Evolutionary conservation across 2,329 filamentous ascomycete genomes (phyloP).

Genomic region (Septoria petroselini): DNA sequence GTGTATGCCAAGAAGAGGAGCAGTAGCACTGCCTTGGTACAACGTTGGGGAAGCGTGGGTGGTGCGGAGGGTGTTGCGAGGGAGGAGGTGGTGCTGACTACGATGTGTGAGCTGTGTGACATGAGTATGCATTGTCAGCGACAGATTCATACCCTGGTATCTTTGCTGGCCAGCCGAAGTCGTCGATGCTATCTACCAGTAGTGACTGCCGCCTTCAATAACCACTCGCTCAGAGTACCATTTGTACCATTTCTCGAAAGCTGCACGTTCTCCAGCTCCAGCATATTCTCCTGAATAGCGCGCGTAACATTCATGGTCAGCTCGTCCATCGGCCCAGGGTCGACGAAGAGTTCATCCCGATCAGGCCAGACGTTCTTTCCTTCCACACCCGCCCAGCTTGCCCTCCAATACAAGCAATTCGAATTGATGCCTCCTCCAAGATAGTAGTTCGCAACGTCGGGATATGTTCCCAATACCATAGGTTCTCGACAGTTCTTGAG

Average conservation of each 20-base stretch:
- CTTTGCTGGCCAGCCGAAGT: no score
- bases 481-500: neutral
- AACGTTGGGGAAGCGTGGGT: no score
- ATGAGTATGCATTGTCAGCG: no score
- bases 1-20: no score
- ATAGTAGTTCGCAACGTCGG: neutral
- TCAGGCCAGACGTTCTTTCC: neutral
- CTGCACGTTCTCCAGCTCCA: neutral
- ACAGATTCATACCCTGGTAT: no score
- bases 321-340: neutral
- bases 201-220: no score
- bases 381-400: neutral
- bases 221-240: no score
- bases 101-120: no score
- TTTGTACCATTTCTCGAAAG: neutral
- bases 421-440: neutral
- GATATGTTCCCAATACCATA: neutral
- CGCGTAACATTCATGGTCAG: neutral
- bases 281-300: neutral
- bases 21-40: no score
- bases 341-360: neutral
- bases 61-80: no score
- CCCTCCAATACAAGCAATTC: neutral
- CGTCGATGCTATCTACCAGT: no score
- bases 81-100: no score